Percentiles rank a stretch among this genome's conserved stretches.
Conservation (phyloP, 2,329 filamentous ascomycete species). For the Trichoderma pleuroti region DNA sequence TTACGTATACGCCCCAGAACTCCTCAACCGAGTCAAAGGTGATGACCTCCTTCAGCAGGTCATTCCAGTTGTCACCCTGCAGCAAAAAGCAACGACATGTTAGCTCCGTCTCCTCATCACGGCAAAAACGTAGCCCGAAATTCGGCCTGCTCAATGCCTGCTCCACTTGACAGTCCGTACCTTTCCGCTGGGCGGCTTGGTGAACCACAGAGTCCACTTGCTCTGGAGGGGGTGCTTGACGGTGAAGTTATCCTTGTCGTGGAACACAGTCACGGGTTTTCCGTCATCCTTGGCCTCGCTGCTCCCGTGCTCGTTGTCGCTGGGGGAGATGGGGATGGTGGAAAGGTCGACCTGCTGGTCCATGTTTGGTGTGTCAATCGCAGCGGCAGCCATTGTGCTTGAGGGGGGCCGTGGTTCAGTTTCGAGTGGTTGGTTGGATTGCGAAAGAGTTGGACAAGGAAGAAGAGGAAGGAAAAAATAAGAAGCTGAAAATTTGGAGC, state of each 20-base stretch:
- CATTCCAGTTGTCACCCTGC: conserved; percentile 97
- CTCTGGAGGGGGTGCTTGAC: conserved; percentile 98
- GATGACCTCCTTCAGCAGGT: conserved; percentile 96
- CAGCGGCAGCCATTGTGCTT: conserved; percentile 36
- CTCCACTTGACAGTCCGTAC: conserved; percentile 42
- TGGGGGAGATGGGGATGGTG: conserved; percentile 64
- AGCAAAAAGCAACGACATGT: background rate
- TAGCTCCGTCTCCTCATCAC: background rate
- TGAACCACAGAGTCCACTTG: conserved; percentile 99
- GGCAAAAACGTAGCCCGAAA: background rate
- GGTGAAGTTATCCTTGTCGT: conserved; percentile 98
- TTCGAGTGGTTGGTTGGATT: background rate
- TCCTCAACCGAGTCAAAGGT: conserved; percentile 98
- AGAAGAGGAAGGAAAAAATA: background rate
- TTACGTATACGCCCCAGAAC: conserved; percentile 98
- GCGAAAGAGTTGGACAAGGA: background rate
- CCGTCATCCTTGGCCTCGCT: conserved; percentile 47
- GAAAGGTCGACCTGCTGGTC: conserved; percentile 62
- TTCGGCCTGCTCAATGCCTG: background rate
- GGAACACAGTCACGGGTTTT: conserved; percentile 88
- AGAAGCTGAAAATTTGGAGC: background rate
- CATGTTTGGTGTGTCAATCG: conserved; percentile 35
- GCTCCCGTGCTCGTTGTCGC: conserved; percentile 46
- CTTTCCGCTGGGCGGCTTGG: conserved; percentile 94
- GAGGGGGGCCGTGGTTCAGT: background rate